Base-by-base conservation (phyloP, 129 eudicot genomes). In the Oenanthe sinensis region DNA sequence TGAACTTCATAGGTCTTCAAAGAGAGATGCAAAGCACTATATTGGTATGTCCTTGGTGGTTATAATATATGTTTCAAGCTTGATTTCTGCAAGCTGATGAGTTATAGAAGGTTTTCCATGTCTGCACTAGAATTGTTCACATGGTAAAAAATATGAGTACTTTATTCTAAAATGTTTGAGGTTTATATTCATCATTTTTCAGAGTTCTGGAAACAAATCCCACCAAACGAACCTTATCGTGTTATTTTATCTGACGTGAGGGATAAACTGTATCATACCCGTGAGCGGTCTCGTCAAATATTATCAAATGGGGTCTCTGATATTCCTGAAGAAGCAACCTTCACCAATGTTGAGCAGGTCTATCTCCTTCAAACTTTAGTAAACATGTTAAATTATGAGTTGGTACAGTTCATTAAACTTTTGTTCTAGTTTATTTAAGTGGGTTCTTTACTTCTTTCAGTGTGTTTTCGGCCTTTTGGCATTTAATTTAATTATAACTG, bases 201-300 rank as follows among this genome's bases (percentile, higher is more conserved):
- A 92, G 97, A 92, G 80, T 92, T 92, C 58, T 92, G 97, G 97
- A 92, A 92, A 80, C 87, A 86, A 83, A 77, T 88, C 76, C 96
- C 95, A 15, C 88, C 89, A 55, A 92, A 77, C 47, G 96, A 92
- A 85, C 97, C 97, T 4, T 92, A 92, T 54, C 95, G 97, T 78
- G 89, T 92, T 36, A 84, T 92, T 83, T 92, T 92, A 72, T 92
- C 88, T 74, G 89, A 86, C 48, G 97, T 92, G 88, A 89, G 97
- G 86, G 97, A 92, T 84, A 87, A 88, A 81, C 86, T 92, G 48
- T 92, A 89, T 77, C 79, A 92, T 80, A 92, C 92, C 4, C 92
- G 97, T 46, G 97, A 92, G 75, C 88, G 89, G 19, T 83, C 95
- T 79, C 92, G 95, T 37, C 95, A 89, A 36, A 28, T 92, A 49